Conservation (phyloP, 2,329 filamentous ascomycete species). For the Nannizzia gypsea region DNA sequence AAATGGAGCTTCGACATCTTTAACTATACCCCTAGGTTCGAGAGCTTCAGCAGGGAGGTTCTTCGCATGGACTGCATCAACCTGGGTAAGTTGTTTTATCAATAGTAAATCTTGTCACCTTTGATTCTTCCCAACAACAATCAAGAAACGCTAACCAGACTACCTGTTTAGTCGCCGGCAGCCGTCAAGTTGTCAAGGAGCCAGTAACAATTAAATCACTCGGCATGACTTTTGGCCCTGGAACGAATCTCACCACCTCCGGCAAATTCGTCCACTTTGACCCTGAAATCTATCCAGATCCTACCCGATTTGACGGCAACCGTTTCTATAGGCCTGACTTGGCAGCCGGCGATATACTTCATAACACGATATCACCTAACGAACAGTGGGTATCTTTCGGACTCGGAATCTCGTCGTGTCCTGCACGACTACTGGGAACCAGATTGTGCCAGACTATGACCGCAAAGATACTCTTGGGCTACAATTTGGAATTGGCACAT, state of each 20-base stretch:
- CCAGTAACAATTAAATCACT: background rate
- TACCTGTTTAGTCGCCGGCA: background rate
- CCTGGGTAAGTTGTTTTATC: background rate
- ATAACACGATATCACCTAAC: background rate
- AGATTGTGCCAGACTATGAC: background rate
- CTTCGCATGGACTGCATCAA: background rate
- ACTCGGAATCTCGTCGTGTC: background rate
- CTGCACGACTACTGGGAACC: background rate
- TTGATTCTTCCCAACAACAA: background rate
- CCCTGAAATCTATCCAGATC: slow-evolving; percentile 1
- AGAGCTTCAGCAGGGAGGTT: slow-evolving; percentile 2
- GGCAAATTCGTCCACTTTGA: background rate
- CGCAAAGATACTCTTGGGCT: background rate
- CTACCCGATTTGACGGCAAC: background rate
- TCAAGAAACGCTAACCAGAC: background rate
- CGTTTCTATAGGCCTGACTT: background rate
- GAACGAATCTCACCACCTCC: background rate
- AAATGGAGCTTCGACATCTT: slow-evolving; percentile 2
- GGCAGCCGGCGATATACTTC: background rate
- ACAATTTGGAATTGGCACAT: background rate
- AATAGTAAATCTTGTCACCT: no score
- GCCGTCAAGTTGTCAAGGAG: background rate
- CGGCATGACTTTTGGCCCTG: background rate
- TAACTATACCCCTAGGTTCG: background rate
- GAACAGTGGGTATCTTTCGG: background rate